A percentile compares a stretch with the other conserved stretches of the same genome.
These are phyloP conservation scores for Agrocybe praecox DNA, from an alignment of 768 basidiomycete species.

Conservation along the genomic window DNA sequence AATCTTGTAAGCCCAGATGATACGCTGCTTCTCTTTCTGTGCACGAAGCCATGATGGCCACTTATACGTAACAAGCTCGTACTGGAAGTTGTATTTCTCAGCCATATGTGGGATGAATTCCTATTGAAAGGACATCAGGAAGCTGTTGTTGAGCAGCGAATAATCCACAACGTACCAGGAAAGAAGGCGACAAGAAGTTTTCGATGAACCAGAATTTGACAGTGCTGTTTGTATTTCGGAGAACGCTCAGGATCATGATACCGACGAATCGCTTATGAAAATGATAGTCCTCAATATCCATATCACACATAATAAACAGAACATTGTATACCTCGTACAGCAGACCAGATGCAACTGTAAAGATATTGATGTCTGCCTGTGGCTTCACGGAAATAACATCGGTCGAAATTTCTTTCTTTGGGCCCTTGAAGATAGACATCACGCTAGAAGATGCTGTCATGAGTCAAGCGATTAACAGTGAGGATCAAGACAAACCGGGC, in stretches of 20 bases:
- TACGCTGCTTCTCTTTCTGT: slow-evolving; percentile 96
- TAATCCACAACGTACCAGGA: slow-evolving; percentile 61
- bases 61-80: slow-evolving; percentile 97
- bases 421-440: slow-evolving; percentile 42
- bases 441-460: slow-evolving; percentile 30
- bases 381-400: slow-evolving; percentile 27
- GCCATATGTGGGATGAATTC: slow-evolving; percentile 96
- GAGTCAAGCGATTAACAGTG: slow-evolving; percentile 2
- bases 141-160: neutral
- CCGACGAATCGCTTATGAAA: slow-evolving; percentile 87
- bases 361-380: slow-evolving; percentile 96
- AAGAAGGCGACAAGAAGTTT: slow-evolving; percentile 97
- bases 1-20: slow-evolving; percentile 99
- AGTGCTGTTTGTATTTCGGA: slow-evolving; percentile 89
- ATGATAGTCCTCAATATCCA: neutral
- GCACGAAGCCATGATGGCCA: slow-evolving; percentile 99
- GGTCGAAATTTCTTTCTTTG: slow-evolving; percentile 26
- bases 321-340: slow-evolving; percentile 79
- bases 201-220: slow-evolving; percentile 99
- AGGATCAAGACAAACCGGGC: slow-evolving; percentile 43
- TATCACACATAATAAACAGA: neutral
- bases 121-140: slow-evolving; percentile 34
- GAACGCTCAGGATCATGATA: slow-evolving; percentile 97
- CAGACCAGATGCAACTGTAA: slow-evolving; percentile 96
- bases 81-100: slow-evolving; percentile 89